Evolutionary conservation across 2,329 filamentous ascomycete genomes (phyloP).

Genomic region (Aspergillus sp.): DNA sequence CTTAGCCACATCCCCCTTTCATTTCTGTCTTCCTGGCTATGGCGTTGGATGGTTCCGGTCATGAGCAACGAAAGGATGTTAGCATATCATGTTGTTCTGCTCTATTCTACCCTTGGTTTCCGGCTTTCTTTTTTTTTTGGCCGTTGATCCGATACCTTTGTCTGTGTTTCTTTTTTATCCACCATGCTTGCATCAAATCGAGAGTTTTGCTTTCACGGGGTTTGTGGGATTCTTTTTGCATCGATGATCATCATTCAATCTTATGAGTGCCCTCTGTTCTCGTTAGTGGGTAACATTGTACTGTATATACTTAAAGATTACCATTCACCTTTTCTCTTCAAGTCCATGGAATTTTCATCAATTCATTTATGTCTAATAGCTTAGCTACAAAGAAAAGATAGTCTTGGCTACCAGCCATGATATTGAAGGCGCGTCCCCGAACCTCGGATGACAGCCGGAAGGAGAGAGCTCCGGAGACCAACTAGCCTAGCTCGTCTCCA

Average conservation of each 20-base stretch:
- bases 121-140: background rate
- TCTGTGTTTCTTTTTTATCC: background rate
- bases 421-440: background rate
- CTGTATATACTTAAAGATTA: constrained; percentile 12
- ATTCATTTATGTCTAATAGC: background rate
- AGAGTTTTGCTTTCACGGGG: background rate
- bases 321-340: background rate
- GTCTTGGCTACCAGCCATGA: too few species aligned
- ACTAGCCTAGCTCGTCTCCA: background rate
- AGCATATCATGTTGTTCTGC: constrained; percentile 15
- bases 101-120: constrained; percentile 5
- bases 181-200: background rate
- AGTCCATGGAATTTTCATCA: background rate
- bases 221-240: background rate
- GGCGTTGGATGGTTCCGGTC: constrained; percentile 18
- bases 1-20: background rate
- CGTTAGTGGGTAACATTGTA: background rate
- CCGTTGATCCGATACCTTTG: background rate
- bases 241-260: background rate
- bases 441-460: background rate
- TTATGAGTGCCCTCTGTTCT: background rate
- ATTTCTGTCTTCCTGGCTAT: constrained; percentile 7
- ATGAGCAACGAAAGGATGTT: constrained; percentile 21
- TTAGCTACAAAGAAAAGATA: too few species aligned
- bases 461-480: background rate